These are phyloP conservation scores for Citrullus amarus DNA, from an alignment of 306 rosid genomes.

Conservation along the genomic window DNA sequence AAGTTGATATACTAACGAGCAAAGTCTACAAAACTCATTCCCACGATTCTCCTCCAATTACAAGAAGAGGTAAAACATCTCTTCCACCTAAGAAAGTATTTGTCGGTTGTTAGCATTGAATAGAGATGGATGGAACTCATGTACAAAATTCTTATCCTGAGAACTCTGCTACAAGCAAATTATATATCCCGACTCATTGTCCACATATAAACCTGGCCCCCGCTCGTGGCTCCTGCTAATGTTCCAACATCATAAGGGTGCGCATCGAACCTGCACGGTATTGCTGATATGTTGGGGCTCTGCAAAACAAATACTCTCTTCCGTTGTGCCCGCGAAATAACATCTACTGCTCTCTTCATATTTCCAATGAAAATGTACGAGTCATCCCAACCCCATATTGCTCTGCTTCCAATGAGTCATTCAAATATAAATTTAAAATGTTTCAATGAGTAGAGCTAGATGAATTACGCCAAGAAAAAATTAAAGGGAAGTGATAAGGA, in stretches of 20 bases:
- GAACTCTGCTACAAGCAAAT: constrained; percentile 1
- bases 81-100: background rate
- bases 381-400: constrained; percentile 95
- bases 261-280: constrained; percentile 67
- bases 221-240: constrained; percentile 39
- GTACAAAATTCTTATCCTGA: background rate
- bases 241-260: constrained; percentile 38
- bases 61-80: background rate
- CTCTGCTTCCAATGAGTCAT: constrained; percentile 39
- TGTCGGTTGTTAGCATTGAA: background rate
- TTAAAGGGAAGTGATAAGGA: background rate
- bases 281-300: constrained; percentile 59
- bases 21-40: background rate
- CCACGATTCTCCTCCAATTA: background rate
- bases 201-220: constrained; percentile 42
- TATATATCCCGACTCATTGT: constrained; percentile 8
- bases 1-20: background rate
- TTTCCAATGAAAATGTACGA: constrained; percentile 60
- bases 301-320: constrained; percentile 30
- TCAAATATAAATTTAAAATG: background rate
- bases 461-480: background rate
- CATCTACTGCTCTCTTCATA: constrained; percentile 69
- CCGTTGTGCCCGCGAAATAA: constrained; percentile 40
- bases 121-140: background rate
- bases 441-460: background rate